A percentile compares a stretch with the other conserved stretches of the same genome.
These are phyloP conservation scores for Clohesyomyces aquaticus DNA, from an alignment of 495 filamentous ascomycete species.

Conservation along the genomic window DNA sequence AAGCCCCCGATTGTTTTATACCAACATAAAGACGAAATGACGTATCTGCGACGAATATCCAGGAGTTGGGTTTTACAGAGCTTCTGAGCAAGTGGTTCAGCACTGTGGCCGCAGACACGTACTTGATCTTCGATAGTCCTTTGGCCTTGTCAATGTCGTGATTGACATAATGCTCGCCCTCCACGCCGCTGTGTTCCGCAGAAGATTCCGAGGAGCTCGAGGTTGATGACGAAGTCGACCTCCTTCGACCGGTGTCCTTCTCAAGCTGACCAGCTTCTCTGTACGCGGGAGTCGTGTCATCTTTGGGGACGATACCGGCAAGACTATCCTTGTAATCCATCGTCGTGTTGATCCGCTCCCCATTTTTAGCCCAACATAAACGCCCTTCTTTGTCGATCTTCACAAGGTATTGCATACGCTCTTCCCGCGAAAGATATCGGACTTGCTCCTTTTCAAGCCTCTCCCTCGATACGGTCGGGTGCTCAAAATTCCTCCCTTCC, in stretches of 20 bases:
- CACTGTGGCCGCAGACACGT: slow-evolving; percentile 69
- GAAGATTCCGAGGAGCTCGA: slow-evolving; percentile 31
- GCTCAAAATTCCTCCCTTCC: slow-evolving; percentile 45
- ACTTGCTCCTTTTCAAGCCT: slow-evolving; percentile 48
- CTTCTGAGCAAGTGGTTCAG: slow-evolving; percentile 73
- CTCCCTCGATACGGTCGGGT: slow-evolving; percentile 47
- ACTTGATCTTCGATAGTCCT: slow-evolving; percentile 64
- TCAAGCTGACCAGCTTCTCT: slow-evolving; percentile 16
- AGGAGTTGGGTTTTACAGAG: slow-evolving; percentile 74
- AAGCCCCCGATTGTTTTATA: slow-evolving; percentile 85
- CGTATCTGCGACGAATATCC: slow-evolving; percentile 91
- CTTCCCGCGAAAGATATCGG: slow-evolving; percentile 50
- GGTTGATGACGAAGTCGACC: slow-evolving; percentile 27
- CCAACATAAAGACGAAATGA: slow-evolving; percentile 86
- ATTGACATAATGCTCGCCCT: slow-evolving; percentile 57
- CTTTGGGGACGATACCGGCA: slow-evolving; percentile 70
- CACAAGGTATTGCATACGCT: slow-evolving; percentile 48
- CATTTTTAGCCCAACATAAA: slow-evolving; percentile 62
- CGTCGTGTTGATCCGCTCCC: slow-evolving; percentile 72
- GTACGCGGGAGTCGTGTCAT: slow-evolving; percentile 52
- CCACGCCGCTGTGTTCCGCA: slow-evolving; percentile 41
- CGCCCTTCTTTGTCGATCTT: slow-evolving; percentile 46
- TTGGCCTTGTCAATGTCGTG: slow-evolving; percentile 59
- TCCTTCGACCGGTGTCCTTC: slow-evolving; percentile 17
- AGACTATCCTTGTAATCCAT: slow-evolving; percentile 77